Evolutionary conservation across 73 alveolate genomes (phyloP).

Genomic region (Halteria grandinella): DNA sequence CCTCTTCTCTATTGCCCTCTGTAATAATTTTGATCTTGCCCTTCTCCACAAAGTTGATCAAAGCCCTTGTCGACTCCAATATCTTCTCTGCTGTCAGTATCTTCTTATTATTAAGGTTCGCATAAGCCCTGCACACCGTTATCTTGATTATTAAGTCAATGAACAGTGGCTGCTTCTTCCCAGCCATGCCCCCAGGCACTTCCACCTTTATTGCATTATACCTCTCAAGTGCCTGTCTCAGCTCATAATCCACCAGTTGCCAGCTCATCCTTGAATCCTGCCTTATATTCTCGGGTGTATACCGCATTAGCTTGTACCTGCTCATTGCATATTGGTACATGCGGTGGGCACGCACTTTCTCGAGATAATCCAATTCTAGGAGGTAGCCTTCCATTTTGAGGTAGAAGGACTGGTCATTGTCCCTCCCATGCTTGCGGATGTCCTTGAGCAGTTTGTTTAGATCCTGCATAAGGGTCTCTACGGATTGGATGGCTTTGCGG

Average conservation of each 20-base stretch:
- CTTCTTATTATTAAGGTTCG: conserved; percentile 24
- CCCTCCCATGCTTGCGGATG: no score
- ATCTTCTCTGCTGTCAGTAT: conserved; percentile 43
- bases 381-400: no score
- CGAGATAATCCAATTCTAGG: not conserved
- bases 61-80: not conserved
- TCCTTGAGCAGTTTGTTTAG: no score
- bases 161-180: conserved; percentile 27
- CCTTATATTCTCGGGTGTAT: conserved; percentile 1
- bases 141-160: conserved; percentile 29
- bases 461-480: no score
- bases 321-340: conserved; percentile 24
- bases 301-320: conserved; percentile 18
- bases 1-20: conserved; percentile 29
- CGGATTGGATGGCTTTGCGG: conserved; percentile 9
- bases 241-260: conserved; percentile 29
- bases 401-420: no score
- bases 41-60: conserved; percentile 1
- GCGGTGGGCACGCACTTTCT: conserved; percentile 28
- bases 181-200: no score
- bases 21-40: not conserved
- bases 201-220: conserved; percentile 15
- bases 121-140: conserved; percentile 38
- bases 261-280: conserved; percentile 9
- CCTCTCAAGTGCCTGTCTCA: conserved; percentile 14